Evolutionary conservation across 2,329 filamentous ascomycete species (phyloP).

Genomic region (Ophiostoma piceae): DNA sequence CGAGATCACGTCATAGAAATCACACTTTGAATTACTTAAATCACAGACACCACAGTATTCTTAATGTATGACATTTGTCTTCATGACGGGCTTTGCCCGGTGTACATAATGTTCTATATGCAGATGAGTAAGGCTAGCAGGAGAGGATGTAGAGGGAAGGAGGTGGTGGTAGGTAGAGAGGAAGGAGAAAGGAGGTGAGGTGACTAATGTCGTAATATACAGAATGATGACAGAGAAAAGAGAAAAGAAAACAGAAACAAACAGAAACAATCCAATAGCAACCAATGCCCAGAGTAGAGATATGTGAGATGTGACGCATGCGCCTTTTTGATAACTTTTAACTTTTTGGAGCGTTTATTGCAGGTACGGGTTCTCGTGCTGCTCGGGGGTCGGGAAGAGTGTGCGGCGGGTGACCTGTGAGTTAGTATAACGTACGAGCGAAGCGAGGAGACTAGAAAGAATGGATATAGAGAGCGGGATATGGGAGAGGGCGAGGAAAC

Average conservation of each 20-base stretch:
- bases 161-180: background rate
- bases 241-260: background rate
- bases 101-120: constrained; percentile 22
- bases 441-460: too few species aligned
- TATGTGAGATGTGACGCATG: constrained; percentile 1
- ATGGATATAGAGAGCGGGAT: too few species aligned
- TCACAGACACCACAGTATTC: too few species aligned
- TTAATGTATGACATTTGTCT: constrained; percentile 12
- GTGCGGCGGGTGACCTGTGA: constrained; percentile 28
- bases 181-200: background rate
- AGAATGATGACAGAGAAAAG: background rate
- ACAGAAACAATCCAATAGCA: constrained; percentile 6
- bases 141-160: background rate
- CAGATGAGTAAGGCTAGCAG: constrained; percentile 9
- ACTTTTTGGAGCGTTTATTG: too few species aligned
- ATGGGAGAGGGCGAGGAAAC: too few species aligned
- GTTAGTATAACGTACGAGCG: background rate
- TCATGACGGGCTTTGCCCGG: constrained; percentile 21
- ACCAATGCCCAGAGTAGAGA: constrained; percentile 25
- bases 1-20: too few species aligned
- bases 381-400: constrained; percentile 28
- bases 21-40: too few species aligned
- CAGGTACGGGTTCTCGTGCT: background rate
- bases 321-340: too few species aligned
- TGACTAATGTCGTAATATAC: constrained; percentile 7